A percentile compares a stretch with the other conserved stretches of the same genome.
These are phyloP conservation scores for Paraconiothyrium brasiliense DNA, from an alignment of 2,329 filamentous ascomycete species.

Conservation along the genomic window DNA sequence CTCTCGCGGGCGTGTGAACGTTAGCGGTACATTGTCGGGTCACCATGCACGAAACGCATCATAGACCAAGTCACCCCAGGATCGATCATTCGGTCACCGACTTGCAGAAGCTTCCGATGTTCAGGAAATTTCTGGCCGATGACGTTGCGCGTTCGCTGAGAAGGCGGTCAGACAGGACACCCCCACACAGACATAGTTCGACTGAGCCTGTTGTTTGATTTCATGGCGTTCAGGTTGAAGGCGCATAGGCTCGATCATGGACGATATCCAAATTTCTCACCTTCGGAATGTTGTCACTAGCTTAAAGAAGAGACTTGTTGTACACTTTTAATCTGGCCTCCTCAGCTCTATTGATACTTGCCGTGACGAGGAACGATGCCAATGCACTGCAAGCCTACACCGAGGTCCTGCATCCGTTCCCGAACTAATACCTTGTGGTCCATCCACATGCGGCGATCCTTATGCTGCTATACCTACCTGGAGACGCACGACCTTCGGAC, in stretches of 20 bases:
- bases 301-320: not conserved
- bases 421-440: too few species aligned
- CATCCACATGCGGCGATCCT: too few species aligned
- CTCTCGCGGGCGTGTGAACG: not conserved
- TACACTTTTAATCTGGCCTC: not conserved
- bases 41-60: too few species aligned
- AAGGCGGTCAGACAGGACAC: not conserved
- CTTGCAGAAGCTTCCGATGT: not conserved
- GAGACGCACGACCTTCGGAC: too few species aligned
- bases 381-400: too few species aligned
- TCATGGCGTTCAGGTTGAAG: conserved; percentile 1
- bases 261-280: conserved; percentile 6
- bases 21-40: not conserved
- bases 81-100: not conserved
- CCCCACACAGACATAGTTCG: not conserved
- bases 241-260: not conserved
- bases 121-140: not conserved
- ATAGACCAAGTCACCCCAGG: not conserved
- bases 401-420: too few species aligned
- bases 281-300: not conserved
- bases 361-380: too few species aligned
- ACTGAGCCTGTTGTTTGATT: not conserved
- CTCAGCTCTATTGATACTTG: not conserved
- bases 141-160: not conserved
- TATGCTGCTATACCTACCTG: too few species aligned